Conservation (phyloP, 2,329 filamentous ascomycete genomes). For the Pseudocercospora musae region DNA sequence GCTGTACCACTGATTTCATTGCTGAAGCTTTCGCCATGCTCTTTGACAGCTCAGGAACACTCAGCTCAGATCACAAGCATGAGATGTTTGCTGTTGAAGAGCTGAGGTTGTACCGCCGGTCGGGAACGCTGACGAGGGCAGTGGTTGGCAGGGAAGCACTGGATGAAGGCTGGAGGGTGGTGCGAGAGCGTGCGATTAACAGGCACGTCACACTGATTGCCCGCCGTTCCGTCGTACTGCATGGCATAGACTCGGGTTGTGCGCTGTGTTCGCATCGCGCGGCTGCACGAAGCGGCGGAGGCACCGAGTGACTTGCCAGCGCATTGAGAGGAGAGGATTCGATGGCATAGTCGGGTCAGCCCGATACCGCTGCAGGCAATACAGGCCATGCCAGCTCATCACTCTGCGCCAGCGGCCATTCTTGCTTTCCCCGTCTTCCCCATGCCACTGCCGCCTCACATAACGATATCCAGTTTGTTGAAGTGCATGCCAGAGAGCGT, state of each 20-base stretch:
- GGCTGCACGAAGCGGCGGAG: conserved; percentile 5
- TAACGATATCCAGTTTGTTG: conserved; percentile 3
- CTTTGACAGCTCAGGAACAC: not conserved
- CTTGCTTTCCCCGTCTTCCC: conserved; percentile 4
- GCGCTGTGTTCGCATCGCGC: conserved; percentile 15
- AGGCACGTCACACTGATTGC: conserved; percentile 9
- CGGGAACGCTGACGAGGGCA: conserved; percentile 1
- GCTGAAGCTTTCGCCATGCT: not conserved
- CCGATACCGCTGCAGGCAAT: conserved; percentile 3
- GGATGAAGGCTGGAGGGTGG: not conserved
- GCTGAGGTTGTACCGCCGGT: conserved; percentile 15
- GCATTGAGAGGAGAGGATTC: conserved; percentile 12
- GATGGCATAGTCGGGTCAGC: not conserved
- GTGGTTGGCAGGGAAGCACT: conserved; percentile 5
- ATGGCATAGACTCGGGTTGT: not conserved
- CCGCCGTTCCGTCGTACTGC: conserved; percentile 2
- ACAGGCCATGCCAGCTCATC: conserved; percentile 24
- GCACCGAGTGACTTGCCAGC: conserved; percentile 7
- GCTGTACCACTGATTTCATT: no score
- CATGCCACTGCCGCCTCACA: conserved; percentile 17
- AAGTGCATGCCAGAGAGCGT: not conserved
- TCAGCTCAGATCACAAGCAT: not conserved
- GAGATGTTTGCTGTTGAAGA: not conserved
- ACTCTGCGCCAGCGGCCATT: conserved; percentile 8
- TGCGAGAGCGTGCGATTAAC: conserved; percentile 7